A percentile compares a stretch with the other conserved stretches of the same genome.
Evolutionary conservation across 352 stramenopile species (phyloP).

Genomic region (Globisporangium nodosum): DNA sequence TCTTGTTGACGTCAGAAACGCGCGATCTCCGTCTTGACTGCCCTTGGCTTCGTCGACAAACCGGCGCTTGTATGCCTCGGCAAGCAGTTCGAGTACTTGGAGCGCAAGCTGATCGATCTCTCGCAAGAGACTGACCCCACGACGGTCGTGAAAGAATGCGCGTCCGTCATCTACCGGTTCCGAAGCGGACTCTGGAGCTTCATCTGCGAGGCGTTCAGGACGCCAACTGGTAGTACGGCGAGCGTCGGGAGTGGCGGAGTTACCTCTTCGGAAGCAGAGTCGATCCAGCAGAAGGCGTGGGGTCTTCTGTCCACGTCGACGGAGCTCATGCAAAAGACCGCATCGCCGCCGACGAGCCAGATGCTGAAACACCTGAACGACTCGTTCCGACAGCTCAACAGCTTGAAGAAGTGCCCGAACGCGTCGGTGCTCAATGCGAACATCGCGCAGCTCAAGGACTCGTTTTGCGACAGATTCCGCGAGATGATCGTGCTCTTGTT

Average conservation of each 20-base stretch:
- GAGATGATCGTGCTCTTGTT: constrained; percentile 56
- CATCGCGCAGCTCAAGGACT: constrained; percentile 49
- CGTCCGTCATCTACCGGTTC: constrained; percentile 54
- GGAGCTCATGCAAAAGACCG: constrained; percentile 44
- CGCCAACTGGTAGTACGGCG: constrained; percentile 18
- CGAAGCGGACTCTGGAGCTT: constrained; percentile 63
- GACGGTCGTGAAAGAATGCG: constrained; percentile 49
- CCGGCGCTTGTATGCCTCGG: constrained; percentile 55
- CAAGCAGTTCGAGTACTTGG: constrained; percentile 66
- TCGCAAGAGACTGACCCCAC: constrained; percentile 20
- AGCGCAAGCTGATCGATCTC: constrained; percentile 35
- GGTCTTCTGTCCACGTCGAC: constrained; percentile 41
- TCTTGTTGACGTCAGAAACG: constrained; percentile 31
- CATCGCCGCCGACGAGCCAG: constrained; percentile 28
- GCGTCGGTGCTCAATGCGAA: constrained; percentile 60
- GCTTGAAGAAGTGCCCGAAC: constrained; percentile 61
- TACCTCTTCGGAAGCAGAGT: constrained; percentile 60
- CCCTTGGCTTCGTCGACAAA: constrained; percentile 56
- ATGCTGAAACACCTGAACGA: constrained; percentile 56
- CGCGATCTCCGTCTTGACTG: constrained; percentile 50
- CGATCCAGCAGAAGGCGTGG: constrained; percentile 59
- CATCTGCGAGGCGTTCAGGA: constrained; percentile 72
- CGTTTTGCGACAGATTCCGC: constrained; percentile 64
- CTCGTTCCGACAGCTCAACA: constrained; percentile 59
- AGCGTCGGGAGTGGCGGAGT: constrained; percentile 20